A percentile compares a stretch with the other conserved stretches of the same genome.
Evolutionary conservation across 1,284 basidiomycete genomes (phyloP).

Genomic region (Papiliotrema terrestris): DNA sequence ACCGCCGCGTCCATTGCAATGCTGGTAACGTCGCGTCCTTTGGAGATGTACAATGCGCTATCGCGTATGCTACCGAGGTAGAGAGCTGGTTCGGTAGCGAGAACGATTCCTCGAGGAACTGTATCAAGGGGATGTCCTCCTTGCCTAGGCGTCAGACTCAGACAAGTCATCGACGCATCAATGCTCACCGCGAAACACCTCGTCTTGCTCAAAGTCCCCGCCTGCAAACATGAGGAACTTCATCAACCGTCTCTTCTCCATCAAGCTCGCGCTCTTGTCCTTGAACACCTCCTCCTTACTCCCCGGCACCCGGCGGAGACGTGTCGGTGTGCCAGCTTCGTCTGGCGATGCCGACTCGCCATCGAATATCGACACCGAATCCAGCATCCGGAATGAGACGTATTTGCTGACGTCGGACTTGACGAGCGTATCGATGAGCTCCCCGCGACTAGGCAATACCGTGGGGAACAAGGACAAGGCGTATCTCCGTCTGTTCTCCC

Average conservation of each 20-base stretch:
- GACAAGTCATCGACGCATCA: background rate
- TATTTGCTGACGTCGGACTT: conserved; percentile 85
- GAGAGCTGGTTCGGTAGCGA: conserved; percentile 60
- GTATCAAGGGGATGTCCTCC: conserved; percentile 57
- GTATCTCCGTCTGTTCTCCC: conserved; percentile 68
- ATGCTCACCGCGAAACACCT: conserved; percentile 27
- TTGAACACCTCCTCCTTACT: conserved; percentile 95
- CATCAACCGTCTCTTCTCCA: conserved; percentile 90
- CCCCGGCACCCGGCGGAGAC: conserved; percentile 62
- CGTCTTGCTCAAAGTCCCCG: conserved; percentile 64
- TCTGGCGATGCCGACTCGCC: conserved; percentile 1
- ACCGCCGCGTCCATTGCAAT: conserved; percentile 64
- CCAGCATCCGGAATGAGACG: conserved; percentile 83
- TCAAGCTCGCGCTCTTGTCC: conserved; percentile 67
- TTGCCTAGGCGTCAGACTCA: conserved; percentile 48
- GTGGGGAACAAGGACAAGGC: conserved; percentile 79
- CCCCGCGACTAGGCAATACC: conserved; percentile 74
- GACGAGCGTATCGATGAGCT: conserved; percentile 74
- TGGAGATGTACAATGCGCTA: conserved; percentile 59
- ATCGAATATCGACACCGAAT: conserved; percentile 59
- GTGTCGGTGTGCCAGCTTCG: conserved; percentile 48
- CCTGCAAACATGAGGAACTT: conserved; percentile 80
- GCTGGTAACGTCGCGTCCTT: conserved; percentile 64
- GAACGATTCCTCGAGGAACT: conserved; percentile 64
- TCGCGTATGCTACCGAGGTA: conserved; percentile 64